Base-by-base conservation (phyloP, 2,329 filamentous ascomycete species). In the Aspergillus chevalieri region DNA sequence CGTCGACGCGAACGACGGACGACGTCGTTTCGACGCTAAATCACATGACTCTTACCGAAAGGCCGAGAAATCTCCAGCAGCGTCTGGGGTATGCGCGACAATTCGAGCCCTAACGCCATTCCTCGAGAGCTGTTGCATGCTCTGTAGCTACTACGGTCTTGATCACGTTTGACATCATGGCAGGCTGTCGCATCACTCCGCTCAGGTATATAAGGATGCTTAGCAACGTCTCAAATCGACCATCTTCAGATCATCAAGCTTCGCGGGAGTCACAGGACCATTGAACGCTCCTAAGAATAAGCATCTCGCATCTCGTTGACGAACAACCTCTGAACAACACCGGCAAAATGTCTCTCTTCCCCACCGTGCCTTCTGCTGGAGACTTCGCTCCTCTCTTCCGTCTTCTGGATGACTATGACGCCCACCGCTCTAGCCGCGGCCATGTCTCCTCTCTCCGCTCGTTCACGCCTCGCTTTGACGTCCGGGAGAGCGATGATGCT, bases 401-500 rank as follows among this genome's bases (percentile, higher is more conserved):
- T 42, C 69, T 76, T 14, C 61, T 76, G 46, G 72, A 75, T 54
- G 71, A 74, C 62, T 71, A 69, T 52, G 63, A 70, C 53, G 48
- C 54, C 59, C 66, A 71, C 63, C 63, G 68, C 51, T 52, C 63
- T 41, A 49, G 42, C 52, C 48, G 54, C 44, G 53, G 56, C 42
- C 12, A 38, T 6, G 48, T 46, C 30, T 12, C 49, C 38, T 34
- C 46, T 30, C 55, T 54, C 47, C 67, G 52, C 51, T 55, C 62
- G 7, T 74, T 75, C 60, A 62, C 65, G 14, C 75, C 74, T 44
- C 63, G 65, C 47, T 77, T 77, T 51, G 74, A 78, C 53, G 63
- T 77, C 44, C 68, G 69, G 44, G 74, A 77, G 58, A 65, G 60
- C n/a, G 59, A 67, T 4, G 63, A 70, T 2, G 61, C 65, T 21